Base-by-base conservation (phyloP, 2,329 filamentous ascomycete genomes). In the Fusarium sp. region DNA sequence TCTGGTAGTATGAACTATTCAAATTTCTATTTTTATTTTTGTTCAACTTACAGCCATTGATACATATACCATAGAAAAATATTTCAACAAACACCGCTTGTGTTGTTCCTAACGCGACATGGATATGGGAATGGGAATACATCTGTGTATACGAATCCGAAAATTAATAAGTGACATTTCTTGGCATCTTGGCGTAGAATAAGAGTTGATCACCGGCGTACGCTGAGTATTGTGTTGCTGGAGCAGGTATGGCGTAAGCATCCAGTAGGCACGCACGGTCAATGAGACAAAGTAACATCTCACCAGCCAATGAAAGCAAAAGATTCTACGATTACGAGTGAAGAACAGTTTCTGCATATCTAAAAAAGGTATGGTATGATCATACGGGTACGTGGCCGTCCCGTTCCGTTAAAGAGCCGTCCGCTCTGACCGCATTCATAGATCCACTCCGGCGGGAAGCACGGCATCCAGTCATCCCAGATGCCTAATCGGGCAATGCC, bases 401-500 rank as follows among this genome's bases (percentile, higher is more conserved):
- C 51, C 51, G 51, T 55, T 46, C 41, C 41, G 28, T 46, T 4
- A 16, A 34, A 30, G 16, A 55, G 51, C 51, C 28, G 28, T 34
- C 14, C 9, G 14, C 9, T 48, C 10, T 48, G 51, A 46, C 41
- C 21, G 51, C 28, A 46, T 55, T 46, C 5, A 27, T 34, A 45
- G 28, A 13, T 32, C 50, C 50, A 54, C 50, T 25, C 50, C 18
- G 25, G 20, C 51, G 51, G 41, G 27, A 46, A 18, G 16, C 16
- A 46, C 51, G 41, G 11, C 51, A 55, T 18, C 21, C n/a, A 6
- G 21, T 46, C 7, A 46, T 46, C 16, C 12, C 11, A 55, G 51
- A 55, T 55, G 32, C 41, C 51, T 55, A 45, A 45, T 45, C 34
- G 40, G 51, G 51, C 21, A 55, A 45, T 46, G 21, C 41, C 51